A percentile compares a stretch with the other conserved stretches of the same genome.
These are phyloP conservation scores for Coelastrella sp. DNA, from an alignment of 139 green algal genomes.

Conservation along the genomic window DNA sequence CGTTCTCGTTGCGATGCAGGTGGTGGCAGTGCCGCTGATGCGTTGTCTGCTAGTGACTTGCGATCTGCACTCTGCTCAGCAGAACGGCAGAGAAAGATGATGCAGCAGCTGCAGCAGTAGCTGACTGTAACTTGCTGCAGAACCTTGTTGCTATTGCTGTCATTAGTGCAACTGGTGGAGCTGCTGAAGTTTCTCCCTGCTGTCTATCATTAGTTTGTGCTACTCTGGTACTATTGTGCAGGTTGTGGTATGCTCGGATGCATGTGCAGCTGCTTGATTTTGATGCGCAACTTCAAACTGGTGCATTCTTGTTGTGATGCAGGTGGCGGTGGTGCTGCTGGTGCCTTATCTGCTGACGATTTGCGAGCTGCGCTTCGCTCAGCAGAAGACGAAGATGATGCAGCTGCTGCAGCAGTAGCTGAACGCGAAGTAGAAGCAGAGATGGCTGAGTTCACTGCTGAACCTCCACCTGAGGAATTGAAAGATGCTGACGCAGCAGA, in stretches of 20 bases:
- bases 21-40: too few relatives aligned
- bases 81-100: too few relatives aligned
- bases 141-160: not conserved
- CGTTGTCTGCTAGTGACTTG: too few relatives aligned
- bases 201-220: not conserved
- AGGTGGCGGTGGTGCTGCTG: conserved; percentile 4
- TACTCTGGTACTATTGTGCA: not conserved
- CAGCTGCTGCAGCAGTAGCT: conserved; percentile 60
- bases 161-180: too few relatives aligned
- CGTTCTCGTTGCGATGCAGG: not conserved
- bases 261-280: not conserved
- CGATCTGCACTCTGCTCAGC: too few relatives aligned
- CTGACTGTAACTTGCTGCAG: not conserved
- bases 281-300: too few relatives aligned
- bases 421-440: conserved; percentile 61
- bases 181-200: not conserved
- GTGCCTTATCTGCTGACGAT: conserved; percentile 33
- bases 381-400: conserved; percentile 88
- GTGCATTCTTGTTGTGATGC: too few relatives aligned
- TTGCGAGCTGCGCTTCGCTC: conserved; percentile 74
- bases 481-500: conserved; percentile 48
- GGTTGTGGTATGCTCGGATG: not conserved
- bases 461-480: conserved; percentile 41
- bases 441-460: conserved; percentile 68
- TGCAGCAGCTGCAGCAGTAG: not conserved